Base-by-base conservation (phyloP, 805 yeast genomes). In the Starmerella gropengiesseri region DNA sequence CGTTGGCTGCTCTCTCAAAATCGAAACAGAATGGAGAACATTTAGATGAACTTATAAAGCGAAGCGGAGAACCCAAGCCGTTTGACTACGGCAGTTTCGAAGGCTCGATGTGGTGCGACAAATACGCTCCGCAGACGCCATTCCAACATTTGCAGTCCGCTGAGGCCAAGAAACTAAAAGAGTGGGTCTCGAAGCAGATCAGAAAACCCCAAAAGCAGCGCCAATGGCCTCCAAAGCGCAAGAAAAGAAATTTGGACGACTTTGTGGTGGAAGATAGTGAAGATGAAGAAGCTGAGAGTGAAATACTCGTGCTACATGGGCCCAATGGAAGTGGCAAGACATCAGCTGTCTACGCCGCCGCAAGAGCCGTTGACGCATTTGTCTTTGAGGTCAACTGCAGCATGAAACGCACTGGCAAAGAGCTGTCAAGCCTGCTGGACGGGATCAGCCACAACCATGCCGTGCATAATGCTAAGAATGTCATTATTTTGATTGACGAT, bases 401-500 rank as follows among this genome's bases (percentile, higher is more conserved):
- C n/a, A 78, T 75, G 51, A 65, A 74, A 25, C 67, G 97, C 55
- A 73, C 85, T 1, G 74, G 79, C 37, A 81, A 75, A 56, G 89
- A 82, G 47, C 69, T 89, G 12, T 63, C 68, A 40, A 71, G 75
- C 20, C 73, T 59, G 23, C 65, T 89, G 29, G 77, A 71, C 37
- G 96, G 93, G 54, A 71, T 86, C 41, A 77, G 89, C 43, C 87
- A 95, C 4, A 81, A 94, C 0, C 85, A 84, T 46, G 64, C 81
- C 36, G 87, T 89, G 2, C 83, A 79, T 49, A 36, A 40, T 13
- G 47, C 70, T 39, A 75, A 70, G 46, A 69, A 74, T 45, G 86
- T 89, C 7, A 64, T 85, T 5, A 77, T 91, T 4, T 60, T 91
- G 26, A 67, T 89, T 44, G 95, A 87, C 52, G 95, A 89, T 54